Base-by-base conservation (phyloP, 2,329 filamentous ascomycete species). In the Phoma sp. region DNA sequence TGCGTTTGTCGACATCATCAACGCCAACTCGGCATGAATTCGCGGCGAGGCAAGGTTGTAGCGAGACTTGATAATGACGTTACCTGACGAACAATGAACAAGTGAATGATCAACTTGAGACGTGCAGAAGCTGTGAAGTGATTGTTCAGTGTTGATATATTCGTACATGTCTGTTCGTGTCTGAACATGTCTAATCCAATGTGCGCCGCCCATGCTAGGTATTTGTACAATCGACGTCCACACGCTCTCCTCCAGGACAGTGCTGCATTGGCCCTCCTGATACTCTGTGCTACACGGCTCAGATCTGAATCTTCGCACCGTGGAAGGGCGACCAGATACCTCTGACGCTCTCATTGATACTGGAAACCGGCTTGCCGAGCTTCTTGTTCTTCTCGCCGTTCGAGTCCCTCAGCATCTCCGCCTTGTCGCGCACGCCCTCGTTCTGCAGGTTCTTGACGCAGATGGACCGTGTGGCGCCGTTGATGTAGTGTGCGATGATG, bases 401-500 rank as follows among this genome's bases (percentile, higher is more conserved):
- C 21, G 88, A 85, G 73, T 92, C 86, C 56, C 89, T 83, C 67
- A 95, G 74, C 57, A 92, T 75, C 73, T 90, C 83, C 0, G 84
- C 87, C 82, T 97, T 97, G 72, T 91, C 82, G 51, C 93, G 74
- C 33, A 99, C 88, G 74, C 96, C 88, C 57, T 88, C 85, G 27
- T 87, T 85, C 65, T 92, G 87, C 72, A 97, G 77, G 69, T 96
- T 98, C 66, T 89, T 86, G 53, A 98, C 92, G 76, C 93, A 97
- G 47, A 98, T 86, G 9, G 91, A 85, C 76, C 95, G 95, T 60
- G 89, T 84, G 25, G 87, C 84, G 60, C 94, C 93, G 76, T 97
- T 98, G 81, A 98, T 91, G 79, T 96, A 99, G 77, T 91, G 85
- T 54, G 92, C 95, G 68, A 89, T 87, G 68, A 99, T 86, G 60